Percentiles rank a stretch among this genome's conserved stretches.
phyloP scores from a whole-genome alignment of 768 basidiomycete genomes.

The Termitomyces bulborhizus region DNA sequence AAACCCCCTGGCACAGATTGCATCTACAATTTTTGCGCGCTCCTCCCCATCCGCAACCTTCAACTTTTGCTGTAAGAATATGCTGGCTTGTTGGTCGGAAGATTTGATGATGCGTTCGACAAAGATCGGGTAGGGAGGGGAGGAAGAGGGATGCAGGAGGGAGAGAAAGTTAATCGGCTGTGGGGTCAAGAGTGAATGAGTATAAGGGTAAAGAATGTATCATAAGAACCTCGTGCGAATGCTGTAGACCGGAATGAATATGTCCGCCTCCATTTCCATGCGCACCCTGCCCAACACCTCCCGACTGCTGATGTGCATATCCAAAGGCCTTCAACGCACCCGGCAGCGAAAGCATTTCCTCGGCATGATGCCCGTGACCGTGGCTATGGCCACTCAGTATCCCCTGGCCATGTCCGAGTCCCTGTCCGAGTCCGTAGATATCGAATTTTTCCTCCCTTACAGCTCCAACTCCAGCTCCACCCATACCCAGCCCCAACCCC shows the following conservation, averaged over 20 bases:
- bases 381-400: neutral
- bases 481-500: neutral
- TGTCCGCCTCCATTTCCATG: neutral
- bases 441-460: constrained; percentile 11
- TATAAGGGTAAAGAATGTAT: constrained; percentile 6
- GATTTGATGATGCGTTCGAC: constrained; percentile 84
- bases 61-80: constrained; percentile 85
- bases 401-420: neutral
- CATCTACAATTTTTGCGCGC: constrained; percentile 78
- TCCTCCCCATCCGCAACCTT: constrained; percentile 79
- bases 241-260: constrained; percentile 3
- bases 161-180: constrained; percentile 90
- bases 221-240: constrained; percentile 46
- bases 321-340: neutral
- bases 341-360: neutral
- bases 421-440: neutral
- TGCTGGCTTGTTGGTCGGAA: constrained; percentile 87
- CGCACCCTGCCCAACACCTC: neutral
- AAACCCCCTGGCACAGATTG: constrained; percentile 76
- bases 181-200: constrained; percentile 9
- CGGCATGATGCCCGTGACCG: neutral
- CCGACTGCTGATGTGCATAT: constrained; percentile 14
- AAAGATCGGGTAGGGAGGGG: constrained; percentile 78
- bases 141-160: constrained; percentile 77
- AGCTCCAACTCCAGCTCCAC: constrained; percentile 5